These are phyloP conservation scores for Sanghuangporus baumii DNA, from an alignment of 1,284 basidiomycete genomes.

Conservation along the genomic window DNA sequence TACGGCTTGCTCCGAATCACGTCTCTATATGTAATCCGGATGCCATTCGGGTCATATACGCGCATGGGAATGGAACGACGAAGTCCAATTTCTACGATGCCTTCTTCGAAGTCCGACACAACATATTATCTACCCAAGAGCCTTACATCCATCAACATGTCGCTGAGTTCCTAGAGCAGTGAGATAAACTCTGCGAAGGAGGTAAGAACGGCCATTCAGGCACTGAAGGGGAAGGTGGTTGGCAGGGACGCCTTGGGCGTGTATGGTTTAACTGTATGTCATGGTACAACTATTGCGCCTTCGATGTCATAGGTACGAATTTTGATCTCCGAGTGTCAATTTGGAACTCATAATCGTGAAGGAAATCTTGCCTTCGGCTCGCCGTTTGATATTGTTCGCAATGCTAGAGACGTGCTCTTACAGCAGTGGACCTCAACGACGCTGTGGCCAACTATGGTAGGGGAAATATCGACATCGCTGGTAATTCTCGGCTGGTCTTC, in stretches of 20 bases:
- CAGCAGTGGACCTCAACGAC: constrained; percentile 40
- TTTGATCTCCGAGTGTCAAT: not conserved
- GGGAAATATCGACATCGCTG: not conserved
- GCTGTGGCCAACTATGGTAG: constrained; percentile 55
- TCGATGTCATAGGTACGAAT: constrained; percentile 67
- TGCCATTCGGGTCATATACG: no score
- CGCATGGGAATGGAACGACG: no score
- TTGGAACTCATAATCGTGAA: constrained; percentile 25
- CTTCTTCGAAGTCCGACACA: no score
- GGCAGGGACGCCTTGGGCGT: constrained; percentile 52
- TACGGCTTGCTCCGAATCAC: no score
- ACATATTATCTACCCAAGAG: no score
- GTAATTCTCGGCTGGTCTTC: not conserved
- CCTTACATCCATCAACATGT: no score
- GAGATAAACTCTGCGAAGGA: constrained; percentile 64
- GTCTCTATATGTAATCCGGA: no score
- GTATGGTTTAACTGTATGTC: constrained; percentile 73
- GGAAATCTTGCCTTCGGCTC: constrained; percentile 81
- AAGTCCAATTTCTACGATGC: no score
- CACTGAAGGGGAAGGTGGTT: constrained; percentile 59
- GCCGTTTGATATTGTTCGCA: constrained; percentile 84
- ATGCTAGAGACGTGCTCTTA: constrained; percentile 68
- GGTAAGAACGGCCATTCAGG: constrained; percentile 53
- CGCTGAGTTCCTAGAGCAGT: constrained; percentile 58
- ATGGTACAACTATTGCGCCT: constrained; percentile 78